phyloP scores from a whole-genome alignment of 768 basidiomycete genomes.

The Mycena belliarum region DNA sequence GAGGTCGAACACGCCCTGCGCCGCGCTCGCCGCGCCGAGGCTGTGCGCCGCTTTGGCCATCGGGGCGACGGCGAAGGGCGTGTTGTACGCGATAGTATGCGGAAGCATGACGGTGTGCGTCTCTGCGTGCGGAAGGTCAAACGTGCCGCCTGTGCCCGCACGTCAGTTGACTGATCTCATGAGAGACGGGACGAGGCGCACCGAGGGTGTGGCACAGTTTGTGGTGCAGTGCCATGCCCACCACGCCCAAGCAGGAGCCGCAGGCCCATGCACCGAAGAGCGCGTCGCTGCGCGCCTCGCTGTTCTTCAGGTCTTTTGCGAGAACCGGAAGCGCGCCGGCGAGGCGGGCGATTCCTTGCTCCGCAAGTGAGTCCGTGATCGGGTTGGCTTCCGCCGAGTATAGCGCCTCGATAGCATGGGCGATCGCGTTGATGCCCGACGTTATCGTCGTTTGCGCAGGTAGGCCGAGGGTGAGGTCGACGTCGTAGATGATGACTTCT shows the following conservation, averaged over 20 bases:
- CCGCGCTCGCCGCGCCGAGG: conserved; percentile 25
- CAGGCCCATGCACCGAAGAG: conserved; percentile 42
- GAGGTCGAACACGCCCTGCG: conserved; percentile 27
- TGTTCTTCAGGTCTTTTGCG: conserved; percentile 24
- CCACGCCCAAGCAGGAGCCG: conserved; percentile 34
- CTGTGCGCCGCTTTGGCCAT: conserved; percentile 35
- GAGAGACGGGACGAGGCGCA: conserved; percentile 24
- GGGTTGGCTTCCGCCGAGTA: conserved; percentile 41
- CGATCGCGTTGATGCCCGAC: conserved; percentile 43
- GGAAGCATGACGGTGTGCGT: conserved; percentile 46
- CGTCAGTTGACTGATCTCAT: not conserved
- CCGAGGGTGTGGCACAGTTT: conserved; percentile 41
- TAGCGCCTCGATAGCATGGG: conserved; percentile 42
- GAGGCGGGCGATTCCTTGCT: conserved; percentile 36
- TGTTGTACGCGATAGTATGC: conserved; percentile 41
- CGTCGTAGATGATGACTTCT: conserved; percentile 42
- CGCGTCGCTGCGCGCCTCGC: conserved; percentile 35
- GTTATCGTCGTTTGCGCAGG: conserved; percentile 37
- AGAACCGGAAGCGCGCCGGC: conserved; percentile 34
- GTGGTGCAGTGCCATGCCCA: conserved; percentile 41
- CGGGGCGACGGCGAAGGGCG: conserved; percentile 32
- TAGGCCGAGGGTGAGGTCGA: conserved; percentile 37
- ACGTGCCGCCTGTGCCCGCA: conserved; percentile 32
- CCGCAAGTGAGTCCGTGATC: conserved; percentile 35
- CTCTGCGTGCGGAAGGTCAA: conserved; percentile 42